phyloP scores from a whole-genome alignment of 2,329 filamentous ascomycete genomes.

The Exophiala dermatitidis region DNA sequence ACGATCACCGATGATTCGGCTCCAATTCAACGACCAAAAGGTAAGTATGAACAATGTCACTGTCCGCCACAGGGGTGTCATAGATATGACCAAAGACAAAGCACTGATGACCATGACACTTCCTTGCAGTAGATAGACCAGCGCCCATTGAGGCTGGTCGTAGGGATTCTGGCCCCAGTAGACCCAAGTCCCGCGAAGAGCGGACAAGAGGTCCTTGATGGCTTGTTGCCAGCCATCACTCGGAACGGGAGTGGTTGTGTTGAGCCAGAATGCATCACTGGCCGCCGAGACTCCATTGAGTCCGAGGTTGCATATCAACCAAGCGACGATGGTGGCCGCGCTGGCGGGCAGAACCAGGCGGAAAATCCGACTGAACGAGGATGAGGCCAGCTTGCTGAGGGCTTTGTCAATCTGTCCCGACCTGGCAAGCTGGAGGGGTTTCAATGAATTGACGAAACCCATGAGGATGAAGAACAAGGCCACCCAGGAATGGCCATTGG shows the following conservation, averaged over 20 bases:
- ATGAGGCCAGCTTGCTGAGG: slow-evolving; percentile 49
- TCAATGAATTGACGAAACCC: slow-evolving; percentile 57
- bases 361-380: slow-evolving; percentile 52
- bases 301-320: slow-evolving; percentile 51
- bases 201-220: slow-evolving; percentile 40
- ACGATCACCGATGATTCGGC: slow-evolving; percentile 34
- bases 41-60: slow-evolving; percentile 42
- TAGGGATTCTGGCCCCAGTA: slow-evolving; percentile 44
- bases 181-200: slow-evolving; percentile 48
- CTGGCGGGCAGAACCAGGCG: slow-evolving; percentile 53
- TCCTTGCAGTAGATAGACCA: slow-evolving; percentile 49
- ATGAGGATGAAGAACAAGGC: slow-evolving; percentile 60
- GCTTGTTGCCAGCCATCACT: slow-evolving; percentile 38
- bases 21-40: slow-evolving; percentile 38
- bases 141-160: slow-evolving; percentile 54
- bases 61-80: slow-evolving; percentile 46
- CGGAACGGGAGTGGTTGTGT: slow-evolving; percentile 42
- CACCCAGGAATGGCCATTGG: slow-evolving; percentile 58
- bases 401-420: slow-evolving; percentile 49
- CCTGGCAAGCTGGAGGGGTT: slow-evolving; percentile 51
- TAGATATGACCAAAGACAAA: slow-evolving; percentile 46
- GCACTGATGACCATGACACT: slow-evolving; percentile 51
- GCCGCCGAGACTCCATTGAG: slow-evolving; percentile 50
- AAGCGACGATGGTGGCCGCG: slow-evolving; percentile 49
- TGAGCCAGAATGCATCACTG: slow-evolving; percentile 55